Conservation (phyloP, 1,284 basidiomycete species). For the Phellopilus nigrolimitatus region DNA sequence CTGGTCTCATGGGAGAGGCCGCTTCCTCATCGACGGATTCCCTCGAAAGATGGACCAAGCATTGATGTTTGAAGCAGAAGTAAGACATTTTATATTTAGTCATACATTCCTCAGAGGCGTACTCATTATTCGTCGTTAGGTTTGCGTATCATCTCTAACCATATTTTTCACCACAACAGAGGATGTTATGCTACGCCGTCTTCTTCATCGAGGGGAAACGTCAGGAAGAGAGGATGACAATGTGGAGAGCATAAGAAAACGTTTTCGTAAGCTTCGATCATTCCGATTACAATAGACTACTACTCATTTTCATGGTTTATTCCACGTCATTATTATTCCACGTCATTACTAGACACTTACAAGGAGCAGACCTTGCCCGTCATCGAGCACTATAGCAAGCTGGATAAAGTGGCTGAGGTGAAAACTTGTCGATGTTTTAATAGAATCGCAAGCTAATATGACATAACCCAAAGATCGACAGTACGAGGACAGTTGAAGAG, state of each 20-base stretch:
- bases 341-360: constrained; percentile 68
- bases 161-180: constrained; percentile 91
- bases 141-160: constrained; percentile 77
- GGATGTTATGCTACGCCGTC: constrained; percentile 80
- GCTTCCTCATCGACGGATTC: constrained; percentile 97
- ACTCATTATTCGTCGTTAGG: constrained; percentile 38
- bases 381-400: constrained; percentile 76
- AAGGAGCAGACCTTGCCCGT: constrained; percentile 95
- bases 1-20: constrained; percentile 73
- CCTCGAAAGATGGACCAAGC: constrained; percentile 99
- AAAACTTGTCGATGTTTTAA: not conserved
- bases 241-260: constrained; percentile 91
- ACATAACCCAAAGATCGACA: constrained; percentile 61
- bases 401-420: constrained; percentile 72
- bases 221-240: constrained; percentile 97
- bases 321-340: not conserved
- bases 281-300: no score
- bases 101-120: constrained; percentile 3
- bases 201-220: constrained; percentile 90
- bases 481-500: constrained; percentile 66
- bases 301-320: constrained; percentile 1
- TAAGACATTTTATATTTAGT: constrained; percentile 42
- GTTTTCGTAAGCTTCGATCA: constrained; percentile 68
- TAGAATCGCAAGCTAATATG: constrained; percentile 9
- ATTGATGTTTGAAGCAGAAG: constrained; percentile 84